Conservation (phyloP, 495 filamentous ascomycete species). For the Baudoinia panamericana region DNA sequence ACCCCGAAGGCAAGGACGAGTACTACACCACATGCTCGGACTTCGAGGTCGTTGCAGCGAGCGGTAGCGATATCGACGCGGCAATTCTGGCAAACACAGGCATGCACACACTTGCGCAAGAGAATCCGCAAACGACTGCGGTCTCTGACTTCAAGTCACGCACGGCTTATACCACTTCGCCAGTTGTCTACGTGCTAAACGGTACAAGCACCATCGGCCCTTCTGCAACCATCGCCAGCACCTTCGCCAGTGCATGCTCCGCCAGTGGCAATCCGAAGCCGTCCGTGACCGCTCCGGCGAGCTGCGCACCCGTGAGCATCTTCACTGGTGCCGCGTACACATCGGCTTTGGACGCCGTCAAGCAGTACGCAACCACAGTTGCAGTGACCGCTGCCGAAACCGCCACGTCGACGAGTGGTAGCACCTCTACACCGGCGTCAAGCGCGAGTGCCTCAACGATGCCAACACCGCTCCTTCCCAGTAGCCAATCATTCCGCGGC, state of each 20-base stretch:
- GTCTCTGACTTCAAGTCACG: conserved; percentile 23
- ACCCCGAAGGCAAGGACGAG: conserved; percentile 47
- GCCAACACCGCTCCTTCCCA: too few relatives aligned
- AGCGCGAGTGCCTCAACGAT: background rate
- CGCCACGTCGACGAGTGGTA: background rate
- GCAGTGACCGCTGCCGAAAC: background rate
- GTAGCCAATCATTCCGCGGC: too few relatives aligned
- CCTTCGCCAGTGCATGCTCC: conserved; percentile 7
- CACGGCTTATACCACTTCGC: conserved; percentile 17
- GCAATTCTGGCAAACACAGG: conserved; percentile 31
- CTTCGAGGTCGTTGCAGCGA: conserved; percentile 42
- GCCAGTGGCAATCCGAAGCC: background rate
- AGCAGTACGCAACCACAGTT: conserved; percentile 3
- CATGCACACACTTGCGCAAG: conserved; percentile 27
- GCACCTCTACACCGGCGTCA: too few relatives aligned
- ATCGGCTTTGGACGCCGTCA: conserved; percentile 2
- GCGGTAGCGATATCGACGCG: conserved; percentile 21
- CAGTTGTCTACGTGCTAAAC: conserved; percentile 2
- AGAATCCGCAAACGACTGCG: conserved; percentile 23
- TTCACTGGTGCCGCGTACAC: conserved; percentile 2
- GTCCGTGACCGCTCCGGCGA: conserved; percentile 2
- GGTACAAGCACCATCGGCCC: conserved; percentile 7
- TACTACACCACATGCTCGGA: conserved; percentile 78
- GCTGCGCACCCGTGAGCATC: conserved; percentile 4
- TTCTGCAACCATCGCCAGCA: background rate